Conservation (phyloP, 2,329 filamentous ascomycete species). For the Ilyonectria sp. region DNA sequence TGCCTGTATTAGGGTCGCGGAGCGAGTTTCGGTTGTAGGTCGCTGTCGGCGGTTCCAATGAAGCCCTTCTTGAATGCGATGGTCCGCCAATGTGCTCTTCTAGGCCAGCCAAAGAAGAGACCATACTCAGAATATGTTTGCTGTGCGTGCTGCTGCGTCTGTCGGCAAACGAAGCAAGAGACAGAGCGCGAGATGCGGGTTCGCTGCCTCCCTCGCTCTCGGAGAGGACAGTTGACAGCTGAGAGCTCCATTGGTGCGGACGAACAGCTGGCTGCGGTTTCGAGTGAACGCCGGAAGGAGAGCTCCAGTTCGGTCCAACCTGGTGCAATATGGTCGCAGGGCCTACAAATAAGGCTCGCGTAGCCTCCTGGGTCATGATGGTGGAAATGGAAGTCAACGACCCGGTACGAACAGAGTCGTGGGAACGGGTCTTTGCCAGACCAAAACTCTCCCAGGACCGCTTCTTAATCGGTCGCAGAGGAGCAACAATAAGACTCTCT, state of each 20-base stretch:
- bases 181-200: conserved; percentile 64
- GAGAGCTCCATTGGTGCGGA: conserved; percentile 74
- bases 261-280: conserved; percentile 43
- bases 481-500: conserved; percentile 72
- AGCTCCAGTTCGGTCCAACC: conserved; percentile 41
- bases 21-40: conserved; percentile 58
- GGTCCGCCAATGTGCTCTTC: conserved; percentile 55
- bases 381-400: conserved; percentile 72
- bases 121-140: conserved; percentile 71
- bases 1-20: conserved; percentile 54
- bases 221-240: conserved; percentile 75
- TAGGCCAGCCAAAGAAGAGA: conserved; percentile 65
- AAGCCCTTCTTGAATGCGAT: conserved; percentile 60
- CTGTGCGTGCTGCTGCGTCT: conserved; percentile 67
- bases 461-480: conserved; percentile 64
- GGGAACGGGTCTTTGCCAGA: conserved; percentile 65
- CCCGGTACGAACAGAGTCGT: conserved; percentile 67
- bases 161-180: conserved; percentile 58
- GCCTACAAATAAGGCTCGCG: conserved; percentile 51
- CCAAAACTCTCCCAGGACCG: conserved; percentile 65
- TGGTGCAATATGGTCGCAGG: conserved; percentile 48
- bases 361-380: conserved; percentile 65
- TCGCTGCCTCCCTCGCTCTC: conserved; percentile 71
- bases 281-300: conserved; percentile 31
- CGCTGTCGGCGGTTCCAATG: conserved; percentile 66